Evolutionary conservation across 495 filamentous ascomycete species (phyloP).

Genomic region (Hypomontagnella submonticulosa): DNA sequence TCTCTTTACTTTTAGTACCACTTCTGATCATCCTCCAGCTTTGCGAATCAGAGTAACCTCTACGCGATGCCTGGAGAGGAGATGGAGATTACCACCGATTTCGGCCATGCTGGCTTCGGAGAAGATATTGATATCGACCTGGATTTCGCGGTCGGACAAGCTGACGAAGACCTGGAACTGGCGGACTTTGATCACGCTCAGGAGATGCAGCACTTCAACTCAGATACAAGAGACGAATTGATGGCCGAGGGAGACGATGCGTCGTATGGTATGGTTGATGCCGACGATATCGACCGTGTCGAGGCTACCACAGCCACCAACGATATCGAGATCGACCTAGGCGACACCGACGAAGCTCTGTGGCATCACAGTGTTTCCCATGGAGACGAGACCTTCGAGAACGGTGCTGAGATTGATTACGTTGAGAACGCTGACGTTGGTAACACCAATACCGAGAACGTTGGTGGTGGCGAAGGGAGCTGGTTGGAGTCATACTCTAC

Average conservation of each 20-base stretch:
- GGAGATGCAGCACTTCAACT: conserved; percentile 44
- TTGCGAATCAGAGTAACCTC: conserved; percentile 36
- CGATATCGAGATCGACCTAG: conserved; percentile 47
- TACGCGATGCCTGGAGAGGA: conserved; percentile 66
- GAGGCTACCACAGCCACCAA: conserved; percentile 31
- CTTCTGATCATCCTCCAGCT: not conserved
- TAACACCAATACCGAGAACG: conserved; percentile 24
- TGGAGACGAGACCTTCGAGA: conserved; percentile 39
- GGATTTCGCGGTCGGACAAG: conserved; percentile 69
- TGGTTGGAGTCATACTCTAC: conserved; percentile 45
- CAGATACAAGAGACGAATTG: conserved; percentile 53
- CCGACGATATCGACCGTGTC: conserved; percentile 52
- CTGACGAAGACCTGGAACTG: conserved; percentile 73
- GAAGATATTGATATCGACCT: conserved; percentile 83
- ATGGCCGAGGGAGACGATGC: conserved; percentile 60
- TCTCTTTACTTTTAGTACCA: not conserved
- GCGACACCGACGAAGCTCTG: conserved; percentile 35
- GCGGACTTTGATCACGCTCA: conserved; percentile 54
- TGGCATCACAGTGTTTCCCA: conserved; percentile 41
- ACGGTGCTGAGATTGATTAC: conserved; percentile 46
- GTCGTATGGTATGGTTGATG: conserved; percentile 54
- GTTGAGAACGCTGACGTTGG: conserved; percentile 32
- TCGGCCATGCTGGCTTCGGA: conserved; percentile 53
- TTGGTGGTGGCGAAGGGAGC: conserved; percentile 28
- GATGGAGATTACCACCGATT: conserved; percentile 66